Base-by-base conservation (phyloP, 1,139 yeast species). In the Taphrina betulina region DNA sequence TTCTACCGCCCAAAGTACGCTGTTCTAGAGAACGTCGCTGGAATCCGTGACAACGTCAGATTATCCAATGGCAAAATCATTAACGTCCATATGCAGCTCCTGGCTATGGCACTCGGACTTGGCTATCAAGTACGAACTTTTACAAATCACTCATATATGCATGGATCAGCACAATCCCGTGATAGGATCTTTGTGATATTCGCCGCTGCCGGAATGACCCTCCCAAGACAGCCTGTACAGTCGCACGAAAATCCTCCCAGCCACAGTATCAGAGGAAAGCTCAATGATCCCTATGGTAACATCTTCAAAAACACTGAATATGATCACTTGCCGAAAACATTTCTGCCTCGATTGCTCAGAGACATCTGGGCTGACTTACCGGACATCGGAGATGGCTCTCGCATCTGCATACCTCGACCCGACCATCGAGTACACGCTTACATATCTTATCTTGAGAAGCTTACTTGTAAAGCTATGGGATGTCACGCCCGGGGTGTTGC, bases 1-100 rank as follows among this genome's bases (percentile, higher is more conserved):
- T 45, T 23, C 4, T 45, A 45, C 3, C 51, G 51, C 4, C 51
- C 51, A 3, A 45, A 45, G 17, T 45, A 34, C 24, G 40, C 41
- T 19, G 24, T 45, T n/a, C 51, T 45, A 3, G 51, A 45, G 33
- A 45, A 45, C 12, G 51, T 45, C 20, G 10, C 29, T 12, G 41
- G 33, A 1, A 31, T 45, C n/a, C 26, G 36, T 17, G 31, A 28
- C 19, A 24, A 45, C 16, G 31, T 28, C 16, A 23, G 36, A 14
- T 14, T 28, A 19, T 24, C 38, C 16, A 33, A 45, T 33, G 41
- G 41, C 17, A 35, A 24, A 17, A 22, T 24, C 31, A 24, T 31
- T 23, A 45, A 45, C 12, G 51, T 45, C 2, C 36, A 24, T 23
- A 31, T 24, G 3, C 51, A 34, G 20, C 38, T 45, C n/a, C 31